Evolutionary conservation across 805 yeast genomes (phyloP).

Genomic region (Wickerhamiella galacta): DNA sequence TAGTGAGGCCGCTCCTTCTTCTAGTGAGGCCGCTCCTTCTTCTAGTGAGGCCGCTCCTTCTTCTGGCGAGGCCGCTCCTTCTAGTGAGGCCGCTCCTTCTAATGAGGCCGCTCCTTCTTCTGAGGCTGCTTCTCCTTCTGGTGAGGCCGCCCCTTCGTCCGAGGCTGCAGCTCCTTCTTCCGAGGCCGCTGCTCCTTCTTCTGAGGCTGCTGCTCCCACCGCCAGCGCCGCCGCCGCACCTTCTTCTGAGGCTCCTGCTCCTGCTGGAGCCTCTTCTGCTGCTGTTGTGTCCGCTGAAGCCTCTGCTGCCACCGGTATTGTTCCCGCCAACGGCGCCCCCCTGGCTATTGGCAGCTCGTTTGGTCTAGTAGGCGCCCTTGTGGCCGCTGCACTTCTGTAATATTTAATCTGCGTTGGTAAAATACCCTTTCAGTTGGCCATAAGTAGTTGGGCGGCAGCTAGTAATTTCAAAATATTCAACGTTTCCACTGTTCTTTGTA

Average conservation of each 20-base stretch:
- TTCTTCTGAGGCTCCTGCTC: background rate
- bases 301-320: background rate
- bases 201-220: background rate
- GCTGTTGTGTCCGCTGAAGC: background rate
- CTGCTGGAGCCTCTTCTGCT: no score
- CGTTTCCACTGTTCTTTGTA: no score
- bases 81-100: no score
- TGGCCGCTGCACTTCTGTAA: conserved; percentile 1
- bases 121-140: background rate
- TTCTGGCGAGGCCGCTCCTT: no score
- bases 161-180: background rate
- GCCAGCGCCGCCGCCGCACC: conserved; percentile 3
- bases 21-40: no score
- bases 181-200: background rate
- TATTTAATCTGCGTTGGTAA: background rate
- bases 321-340: background rate
- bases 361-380: background rate
- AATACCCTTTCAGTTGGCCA: no score
- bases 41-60: no score
- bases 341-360: background rate
- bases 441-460: no score
- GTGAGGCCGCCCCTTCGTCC: conserved; percentile 6
- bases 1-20: no score
- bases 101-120: no score
- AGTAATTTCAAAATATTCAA: no score